Evolutionary conservation across 2,329 filamentous ascomycete genomes (phyloP).

Genomic region (Trichoderma gracile): DNA sequence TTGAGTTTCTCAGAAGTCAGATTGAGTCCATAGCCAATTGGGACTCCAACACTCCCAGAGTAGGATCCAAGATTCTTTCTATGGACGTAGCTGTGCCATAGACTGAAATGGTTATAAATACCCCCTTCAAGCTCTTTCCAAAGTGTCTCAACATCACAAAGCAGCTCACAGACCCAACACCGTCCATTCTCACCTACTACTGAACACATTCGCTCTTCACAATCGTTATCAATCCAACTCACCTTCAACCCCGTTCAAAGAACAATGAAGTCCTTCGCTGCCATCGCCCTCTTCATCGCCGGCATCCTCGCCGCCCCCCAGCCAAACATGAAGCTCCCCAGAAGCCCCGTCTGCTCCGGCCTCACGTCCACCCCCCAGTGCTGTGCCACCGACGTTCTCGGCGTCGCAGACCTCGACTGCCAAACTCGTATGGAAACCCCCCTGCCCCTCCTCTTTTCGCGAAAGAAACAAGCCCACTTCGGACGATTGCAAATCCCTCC

Average conservation of each 20-base stretch:
- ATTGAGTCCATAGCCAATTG: neutral
- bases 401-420: conserved; percentile 51
- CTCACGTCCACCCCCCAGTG: conserved; percentile 42
- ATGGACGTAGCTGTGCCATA: neutral
- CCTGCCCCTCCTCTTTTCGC: too few relatives aligned
- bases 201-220: neutral
- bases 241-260: neutral
- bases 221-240: neutral
- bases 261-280: conserved; percentile 29
- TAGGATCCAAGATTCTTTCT: neutral
- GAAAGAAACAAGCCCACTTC: too few relatives aligned
- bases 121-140: neutral
- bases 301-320: conserved; percentile 28
- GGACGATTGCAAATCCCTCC: too few relatives aligned
- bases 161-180: conserved; percentile 3
- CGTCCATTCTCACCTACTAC: neutral
- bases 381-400: conserved; percentile 51
- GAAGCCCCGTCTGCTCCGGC: conserved; percentile 28
- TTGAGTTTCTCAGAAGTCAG: neutral
- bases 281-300: conserved; percentile 27
- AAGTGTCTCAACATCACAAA: conserved; percentile 3
- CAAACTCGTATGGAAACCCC: conserved; percentile 17
- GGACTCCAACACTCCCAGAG: neutral
- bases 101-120: conserved; percentile 23
- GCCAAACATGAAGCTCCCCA: neutral